Percentiles rank a stretch among this genome's conserved stretches.
phyloP scores from a whole-genome alignment of 345 rosid species.

The Salix caprea region DNA sequence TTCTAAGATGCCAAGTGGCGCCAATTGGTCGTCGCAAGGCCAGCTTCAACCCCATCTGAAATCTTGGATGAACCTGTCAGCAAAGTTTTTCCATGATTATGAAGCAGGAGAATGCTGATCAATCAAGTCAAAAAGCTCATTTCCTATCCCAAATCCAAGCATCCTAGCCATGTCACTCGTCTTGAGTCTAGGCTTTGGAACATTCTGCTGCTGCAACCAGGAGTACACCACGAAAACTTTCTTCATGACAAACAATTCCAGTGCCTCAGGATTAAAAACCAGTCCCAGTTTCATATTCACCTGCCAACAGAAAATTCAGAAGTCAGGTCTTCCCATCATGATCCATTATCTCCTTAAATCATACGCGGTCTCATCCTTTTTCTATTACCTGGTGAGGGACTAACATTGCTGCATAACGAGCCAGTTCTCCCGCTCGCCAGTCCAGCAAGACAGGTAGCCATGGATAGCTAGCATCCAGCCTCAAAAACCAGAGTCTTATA shows the following conservation, averaged over 20 bases:
- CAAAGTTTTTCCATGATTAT: background rate
- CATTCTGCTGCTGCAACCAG: constrained; percentile 59
- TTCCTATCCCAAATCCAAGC: constrained; percentile 82
- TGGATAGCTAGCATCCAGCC: constrained; percentile 75
- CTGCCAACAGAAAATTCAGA: constrained; percentile 28
- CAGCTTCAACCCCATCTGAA: no score
- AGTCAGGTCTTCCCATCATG: background rate
- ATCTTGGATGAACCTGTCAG: background rate
- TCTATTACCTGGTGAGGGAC: constrained; percentile 79
- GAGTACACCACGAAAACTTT: constrained; percentile 64
- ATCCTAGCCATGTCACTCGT: constrained; percentile 82
- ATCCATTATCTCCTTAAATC: background rate
- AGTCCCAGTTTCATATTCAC: constrained; percentile 86
- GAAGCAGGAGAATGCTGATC: constrained; percentile 25
- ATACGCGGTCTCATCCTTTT: background rate
- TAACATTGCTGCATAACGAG: constrained; percentile 78
- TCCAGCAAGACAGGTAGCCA: constrained; percentile 82
- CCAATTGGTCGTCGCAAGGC: background rate
- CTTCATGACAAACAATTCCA: constrained; percentile 71
- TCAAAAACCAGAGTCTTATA: constrained; percentile 82
- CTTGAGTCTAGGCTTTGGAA: constrained; percentile 67
- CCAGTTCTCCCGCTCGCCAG: constrained; percentile 91
- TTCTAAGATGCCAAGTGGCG: background rate
- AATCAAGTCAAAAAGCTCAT: constrained; percentile 61
- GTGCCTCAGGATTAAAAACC: constrained; percentile 84